These are phyloP conservation scores for Penicillium digitatum DNA, from an alignment of 2,329 filamentous ascomycete species.

Conservation along the genomic window DNA sequence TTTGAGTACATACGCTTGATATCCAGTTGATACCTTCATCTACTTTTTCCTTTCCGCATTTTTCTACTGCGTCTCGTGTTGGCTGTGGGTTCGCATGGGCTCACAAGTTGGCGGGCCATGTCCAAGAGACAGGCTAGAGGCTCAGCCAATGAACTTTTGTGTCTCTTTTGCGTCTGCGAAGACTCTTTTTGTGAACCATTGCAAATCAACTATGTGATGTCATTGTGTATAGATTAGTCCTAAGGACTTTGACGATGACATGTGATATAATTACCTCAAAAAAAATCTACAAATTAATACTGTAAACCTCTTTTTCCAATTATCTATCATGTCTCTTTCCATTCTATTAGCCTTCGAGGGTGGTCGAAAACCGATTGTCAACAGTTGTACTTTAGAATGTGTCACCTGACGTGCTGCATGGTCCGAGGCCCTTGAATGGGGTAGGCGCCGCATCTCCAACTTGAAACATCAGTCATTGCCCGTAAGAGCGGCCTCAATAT, in stretches of 20 bases:
- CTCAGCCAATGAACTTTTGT: neutral
- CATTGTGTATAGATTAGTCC: slow-evolving; percentile 17
- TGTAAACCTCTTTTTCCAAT: neutral
- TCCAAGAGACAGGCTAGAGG: slow-evolving; percentile 2
- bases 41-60: slow-evolving; percentile 4
- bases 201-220: slow-evolving; percentile 3
- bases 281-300: neutral
- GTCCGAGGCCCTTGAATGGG: slow-evolving; percentile 4
- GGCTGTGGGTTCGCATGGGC: neutral
- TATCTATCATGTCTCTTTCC: neutral
- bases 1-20: slow-evolving; percentile 24
- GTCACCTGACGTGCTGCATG: slow-evolving; percentile 9
- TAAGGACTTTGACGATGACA: slow-evolving; percentile 14
- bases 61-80: neutral
- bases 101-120: neutral
- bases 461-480: neutral
- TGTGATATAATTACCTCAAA: neutral
- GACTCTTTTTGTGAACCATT: neutral
- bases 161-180: neutral
- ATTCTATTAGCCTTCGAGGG: too few species aligned
- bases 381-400: neutral
- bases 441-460: slow-evolving; percentile 4
- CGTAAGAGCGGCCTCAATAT: neutral
- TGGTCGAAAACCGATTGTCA: neutral
- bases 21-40: slow-evolving; percentile 19